Base-by-base conservation (phyloP, 768 basidiomycete species). In the Trichaptum fuscoviolaceum region DNA sequence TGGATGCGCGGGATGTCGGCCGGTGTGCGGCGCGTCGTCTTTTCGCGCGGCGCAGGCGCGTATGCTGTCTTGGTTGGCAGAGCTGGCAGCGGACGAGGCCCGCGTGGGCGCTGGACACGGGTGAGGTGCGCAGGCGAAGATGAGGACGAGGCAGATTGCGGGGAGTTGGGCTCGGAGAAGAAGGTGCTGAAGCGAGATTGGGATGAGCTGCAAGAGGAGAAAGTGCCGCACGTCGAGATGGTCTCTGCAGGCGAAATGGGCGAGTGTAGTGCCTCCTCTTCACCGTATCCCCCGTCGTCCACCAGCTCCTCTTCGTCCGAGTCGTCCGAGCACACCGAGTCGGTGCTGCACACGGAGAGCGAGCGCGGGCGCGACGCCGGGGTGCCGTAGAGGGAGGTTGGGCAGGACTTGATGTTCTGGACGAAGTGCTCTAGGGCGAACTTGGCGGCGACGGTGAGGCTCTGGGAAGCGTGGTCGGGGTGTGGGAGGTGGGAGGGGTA, bases 71-170 rank as follows among this genome's bases (percentile, higher is more conserved):
- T 34, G 59, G 59, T 34, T 2, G 24, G 59, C 15, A 61, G 59
- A 2, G 59, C 25, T 24, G 59, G 59, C 8, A 61, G 59, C 25
- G 59, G 59, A 1, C 59, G 59, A 12, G 59, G 59, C 17, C 17
- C 59, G 59, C 59, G 59, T 24, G 59, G 59, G 25, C 30, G 24
- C 59, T 61, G 59, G 59, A 52, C 42, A 52, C 59, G 59, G 15
- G 24, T 17, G 25, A 34, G 59, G 59, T 24, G 24, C 3, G 3
- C 59, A 18, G 59, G 15, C 24, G 59, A 34, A 3, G 59, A 15
- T 20, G 59, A 30, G n/a, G 58, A 61, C 30, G 59, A 5, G 30
- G 59, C 15, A 24, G 59, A 52, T 20, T 52, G 59, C 30, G 59
- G 30, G 30, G 59, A 61, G 30, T 12, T 24, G 24, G 59, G 59